Evolutionary conservation across 768 basidiomycete genomes (phyloP), one percentile per base, ranked within the genome.

Genomic region (Cantharellus cinnabarinus): DNA sequence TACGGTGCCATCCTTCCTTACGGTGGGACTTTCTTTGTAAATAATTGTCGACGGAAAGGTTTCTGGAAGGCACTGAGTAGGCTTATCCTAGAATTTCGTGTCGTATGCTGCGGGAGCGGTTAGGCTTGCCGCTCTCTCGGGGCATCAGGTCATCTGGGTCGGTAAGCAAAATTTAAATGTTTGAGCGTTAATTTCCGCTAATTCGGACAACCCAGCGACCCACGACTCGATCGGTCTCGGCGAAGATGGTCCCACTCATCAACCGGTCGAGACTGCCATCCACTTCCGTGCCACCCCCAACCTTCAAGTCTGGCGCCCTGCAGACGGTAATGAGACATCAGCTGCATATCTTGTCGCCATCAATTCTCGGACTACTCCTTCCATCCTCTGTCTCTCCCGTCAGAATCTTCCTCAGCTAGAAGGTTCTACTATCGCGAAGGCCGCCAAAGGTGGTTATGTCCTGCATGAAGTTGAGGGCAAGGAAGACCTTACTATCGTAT

Each of bases 311-410:
- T 86, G 85, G 84, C 83, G 88, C 61, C 88, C 88, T 3, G 89
- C 90, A 37, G 90, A 95, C 68, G 91, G 93, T 41, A 94, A 95
- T 70, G 93, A 97, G 75, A 91, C 89, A n/a, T 90, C 88, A 29
- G 91, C 91, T 29, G 79, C 91, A 15, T 95, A 95, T 75, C 70
- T 79, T 61, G 79, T 83, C 60, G 85, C 90, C 52, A 70, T 97
- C 65, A 75, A 77, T 63, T 82, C 87, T 62, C 78, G 71, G 62
- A 71, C 74, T 65, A 93, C 88, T 2, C 90, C 91, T 38, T 90
- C 89, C 35, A 76, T 93, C 64, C 74, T 89, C 60, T 83, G 81
- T 3, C 78, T 87, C 59, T 88, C 89, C 58, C 80, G 87, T 48
- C 87, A 94, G 74, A 91, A 89, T 74, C 78, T 97, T 42, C 91